A percentile compares a stretch with the other conserved stretches of the same genome.
phyloP scores from a whole-genome alignment of 768 basidiomycete species.

The Melanogaster broomeanus region DNA sequence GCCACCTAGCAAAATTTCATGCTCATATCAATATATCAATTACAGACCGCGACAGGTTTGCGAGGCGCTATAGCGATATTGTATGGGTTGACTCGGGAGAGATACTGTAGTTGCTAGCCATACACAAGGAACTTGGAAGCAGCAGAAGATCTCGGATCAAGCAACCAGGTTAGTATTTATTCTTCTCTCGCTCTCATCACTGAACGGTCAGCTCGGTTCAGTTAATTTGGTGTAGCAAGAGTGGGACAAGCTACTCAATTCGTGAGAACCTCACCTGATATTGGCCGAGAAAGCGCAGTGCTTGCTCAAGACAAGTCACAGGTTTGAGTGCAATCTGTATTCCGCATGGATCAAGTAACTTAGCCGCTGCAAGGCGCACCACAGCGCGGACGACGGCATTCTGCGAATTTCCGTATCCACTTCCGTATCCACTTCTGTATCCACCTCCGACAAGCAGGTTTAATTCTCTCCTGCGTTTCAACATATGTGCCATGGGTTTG shows the following conservation, averaged over 20 bases:
- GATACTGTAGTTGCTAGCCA: neutral
- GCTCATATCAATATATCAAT: neutral
- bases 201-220: slow-evolving; percentile 7
- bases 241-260: slow-evolving; percentile 4
- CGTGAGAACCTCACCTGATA: neutral
- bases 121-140: neutral
- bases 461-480: slow-evolving; percentile 10
- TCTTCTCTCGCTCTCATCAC: neutral
- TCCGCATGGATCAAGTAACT: slow-evolving; percentile 25
- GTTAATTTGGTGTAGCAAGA: neutral
- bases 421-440: too few relatives aligned
- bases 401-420: neutral
- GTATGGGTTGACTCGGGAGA: neutral
- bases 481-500: neutral
- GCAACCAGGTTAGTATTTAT: slow-evolving; percentile 12
- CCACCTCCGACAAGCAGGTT: neutral
- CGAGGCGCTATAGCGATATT: neutral
- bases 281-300: too few relatives aligned
- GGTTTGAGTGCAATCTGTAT: neutral
- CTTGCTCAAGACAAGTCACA: too few relatives aligned
- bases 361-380: neutral
- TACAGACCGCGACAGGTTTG: neutral
- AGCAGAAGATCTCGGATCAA: neutral
- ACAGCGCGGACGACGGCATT: neutral
- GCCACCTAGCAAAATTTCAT: neutral